phyloP scores from a whole-genome alignment of 257 asterid genomes.

The Lycium barbarum region DNA sequence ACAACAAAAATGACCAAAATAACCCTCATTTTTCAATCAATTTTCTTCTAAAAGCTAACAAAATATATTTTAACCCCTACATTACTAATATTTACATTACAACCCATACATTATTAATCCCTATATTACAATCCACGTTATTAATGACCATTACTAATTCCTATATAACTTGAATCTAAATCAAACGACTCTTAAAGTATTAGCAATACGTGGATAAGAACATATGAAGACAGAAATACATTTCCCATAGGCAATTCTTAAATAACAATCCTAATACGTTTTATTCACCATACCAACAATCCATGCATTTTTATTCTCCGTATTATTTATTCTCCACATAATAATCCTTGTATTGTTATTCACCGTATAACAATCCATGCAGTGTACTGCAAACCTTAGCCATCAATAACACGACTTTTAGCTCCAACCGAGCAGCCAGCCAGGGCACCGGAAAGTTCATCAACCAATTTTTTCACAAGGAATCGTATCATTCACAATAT shows the following conservation, averaged over 20 bases:
- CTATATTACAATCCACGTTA: background rate
- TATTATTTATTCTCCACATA: no score
- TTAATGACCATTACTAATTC: background rate
- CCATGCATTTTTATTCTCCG: no score
- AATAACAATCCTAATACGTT: background rate
- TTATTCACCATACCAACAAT: background rate
- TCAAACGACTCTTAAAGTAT: background rate
- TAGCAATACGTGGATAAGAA: background rate
- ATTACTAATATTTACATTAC: background rate
- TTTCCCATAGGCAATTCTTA: background rate
- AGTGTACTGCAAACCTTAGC: no score
- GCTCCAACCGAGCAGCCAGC: background rate
- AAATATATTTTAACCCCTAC: background rate
- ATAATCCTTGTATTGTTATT: no score
- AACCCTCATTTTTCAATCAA: background rate
- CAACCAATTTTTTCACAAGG: background rate
- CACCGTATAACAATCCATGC: no score
- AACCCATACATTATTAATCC: background rate
- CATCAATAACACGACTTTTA: background rate
- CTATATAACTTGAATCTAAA: background rate
- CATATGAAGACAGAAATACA: background rate
- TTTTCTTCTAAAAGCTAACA: background rate
- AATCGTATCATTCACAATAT: no score
- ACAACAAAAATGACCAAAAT: background rate
- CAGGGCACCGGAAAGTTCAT: background rate